These are phyloP conservation scores for Marsdenia floribunda DNA, from an alignment of 257 asterid genomes.

Conservation along the genomic window DNA sequence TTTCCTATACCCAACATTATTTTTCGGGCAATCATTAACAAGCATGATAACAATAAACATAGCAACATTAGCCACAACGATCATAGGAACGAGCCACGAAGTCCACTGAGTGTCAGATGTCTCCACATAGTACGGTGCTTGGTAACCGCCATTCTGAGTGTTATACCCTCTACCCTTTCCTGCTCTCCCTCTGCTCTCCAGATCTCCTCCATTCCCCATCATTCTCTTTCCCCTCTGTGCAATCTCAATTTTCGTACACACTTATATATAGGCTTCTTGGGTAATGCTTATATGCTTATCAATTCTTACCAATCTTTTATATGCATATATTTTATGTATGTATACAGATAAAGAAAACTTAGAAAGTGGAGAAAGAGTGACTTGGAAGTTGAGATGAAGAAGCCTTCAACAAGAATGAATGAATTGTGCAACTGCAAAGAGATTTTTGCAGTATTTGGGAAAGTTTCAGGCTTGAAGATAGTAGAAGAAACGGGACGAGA, in stretches of 20 bases:
- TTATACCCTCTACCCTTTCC: conserved; percentile 39
- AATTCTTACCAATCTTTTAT: neutral
- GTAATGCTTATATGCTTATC: neutral
- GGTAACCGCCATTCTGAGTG: conserved; percentile 25
- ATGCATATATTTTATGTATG: neutral
- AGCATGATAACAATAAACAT: conserved; percentile 81
- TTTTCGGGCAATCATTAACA: conserved; percentile 75
- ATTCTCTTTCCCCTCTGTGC: conserved; percentile 11
- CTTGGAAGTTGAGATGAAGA: conserved; percentile 32
- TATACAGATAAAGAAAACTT: neutral
- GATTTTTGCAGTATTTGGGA: conserved; percentile 4
- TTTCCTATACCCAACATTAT: conserved; percentile 32
- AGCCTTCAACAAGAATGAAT: conserved; percentile 22
- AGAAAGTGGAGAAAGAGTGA: conserved; percentile 32
- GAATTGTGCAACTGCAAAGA: conserved; percentile 7
- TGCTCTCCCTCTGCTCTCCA: conserved; percentile 45
- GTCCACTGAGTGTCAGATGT: conserved; percentile 77
- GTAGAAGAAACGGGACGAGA: neutral
- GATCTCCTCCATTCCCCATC: conserved; percentile 66
- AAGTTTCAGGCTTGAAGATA: neutral
- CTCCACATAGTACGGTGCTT: conserved; percentile 41
- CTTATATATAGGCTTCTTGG: neutral
- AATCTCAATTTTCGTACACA: neutral
- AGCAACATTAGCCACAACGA: conserved; percentile 76
- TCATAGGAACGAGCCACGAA: conserved; percentile 91